Conservation (phyloP, 805 yeast species). For the Myxozyma geophila region DNA sequence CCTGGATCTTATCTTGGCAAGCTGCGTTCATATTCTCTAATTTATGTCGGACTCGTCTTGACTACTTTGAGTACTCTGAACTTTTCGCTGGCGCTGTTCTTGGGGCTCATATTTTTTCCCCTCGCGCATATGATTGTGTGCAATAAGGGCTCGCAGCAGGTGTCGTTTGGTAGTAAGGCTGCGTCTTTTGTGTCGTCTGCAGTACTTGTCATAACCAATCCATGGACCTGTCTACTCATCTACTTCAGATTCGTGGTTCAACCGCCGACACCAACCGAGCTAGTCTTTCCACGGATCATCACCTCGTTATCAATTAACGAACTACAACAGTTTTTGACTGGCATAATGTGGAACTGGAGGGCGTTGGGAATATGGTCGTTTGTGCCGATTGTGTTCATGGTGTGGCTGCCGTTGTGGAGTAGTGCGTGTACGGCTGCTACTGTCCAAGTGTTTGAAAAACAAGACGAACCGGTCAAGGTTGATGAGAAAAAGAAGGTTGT, state of each 20-base stretch:
- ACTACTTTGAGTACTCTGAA: conserved; percentile 79
- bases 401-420: conserved; percentile 87
- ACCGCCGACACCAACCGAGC: conserved; percentile 3
- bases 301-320: neutral
- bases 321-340: conserved; percentile 11
- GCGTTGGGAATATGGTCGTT: conserved; percentile 85
- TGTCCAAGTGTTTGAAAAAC: neutral
- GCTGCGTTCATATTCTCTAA: conserved; percentile 21
- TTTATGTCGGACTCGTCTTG: conserved; percentile 61
- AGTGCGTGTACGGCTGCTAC: conserved; percentile 33
- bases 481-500: neutral
- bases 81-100: conserved; percentile 74
- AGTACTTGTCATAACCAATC: conserved; percentile 48
- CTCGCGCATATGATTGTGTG: conserved; percentile 53
- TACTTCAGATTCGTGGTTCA: conserved; percentile 44
- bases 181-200: conserved; percentile 37
- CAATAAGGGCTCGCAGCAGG: conserved; percentile 20
- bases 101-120: conserved; percentile 78
- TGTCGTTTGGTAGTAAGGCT: conserved; percentile 39
- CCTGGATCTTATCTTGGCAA: conserved; percentile 19
- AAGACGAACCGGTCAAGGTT: neutral
- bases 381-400: conserved; percentile 50
- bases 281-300: conserved; percentile 14
- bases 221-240: conserved; percentile 50
- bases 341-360: conserved; percentile 63